phyloP scores from a whole-genome alignment of 257 asterid genomes.

The Nicotiana noctiflora region DNA sequence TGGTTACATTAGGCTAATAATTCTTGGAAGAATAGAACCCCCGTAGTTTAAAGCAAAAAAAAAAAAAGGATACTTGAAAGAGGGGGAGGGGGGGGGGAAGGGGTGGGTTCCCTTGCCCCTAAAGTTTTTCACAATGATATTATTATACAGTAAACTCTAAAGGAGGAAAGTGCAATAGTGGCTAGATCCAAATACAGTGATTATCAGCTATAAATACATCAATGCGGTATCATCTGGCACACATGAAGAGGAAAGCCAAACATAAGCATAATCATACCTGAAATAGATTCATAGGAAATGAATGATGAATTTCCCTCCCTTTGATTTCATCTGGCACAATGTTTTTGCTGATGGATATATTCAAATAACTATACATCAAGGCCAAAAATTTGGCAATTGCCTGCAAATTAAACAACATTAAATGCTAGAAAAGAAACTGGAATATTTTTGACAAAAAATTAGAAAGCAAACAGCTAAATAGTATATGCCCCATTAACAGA shows the following conservation, averaged over 20 bases:
- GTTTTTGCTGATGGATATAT: slow-evolving; percentile 58
- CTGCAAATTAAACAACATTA: slow-evolving; percentile 30
- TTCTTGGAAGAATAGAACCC: not conserved
- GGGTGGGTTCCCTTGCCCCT: not conserved
- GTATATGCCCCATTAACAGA: not conserved
- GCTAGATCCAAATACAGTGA: not conserved
- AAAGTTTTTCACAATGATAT: not conserved
- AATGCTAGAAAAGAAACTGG: not conserved
- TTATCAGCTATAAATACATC: not conserved
- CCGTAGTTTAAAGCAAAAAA: not conserved
- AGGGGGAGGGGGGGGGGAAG: not conserved
- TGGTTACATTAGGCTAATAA: not conserved
- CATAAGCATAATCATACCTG: slow-evolving; percentile 41
- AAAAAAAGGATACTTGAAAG: not conserved
- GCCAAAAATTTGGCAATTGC: slow-evolving; percentile 81
- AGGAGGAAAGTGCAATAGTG: not conserved
- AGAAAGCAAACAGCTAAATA: not conserved
- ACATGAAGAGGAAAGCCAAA: not conserved
- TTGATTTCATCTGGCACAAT: slow-evolving; percentile 81
- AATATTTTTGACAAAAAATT: not conserved
- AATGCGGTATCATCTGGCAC: not conserved
- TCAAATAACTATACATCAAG: slow-evolving; percentile 65
- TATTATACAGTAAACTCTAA: not conserved
- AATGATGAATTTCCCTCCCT: slow-evolving; percentile 87
- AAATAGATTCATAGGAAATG: slow-evolving; percentile 85